Base-by-base conservation (phyloP, 2,329 filamentous ascomycete genomes). In the Penicillium expansum region DNA sequence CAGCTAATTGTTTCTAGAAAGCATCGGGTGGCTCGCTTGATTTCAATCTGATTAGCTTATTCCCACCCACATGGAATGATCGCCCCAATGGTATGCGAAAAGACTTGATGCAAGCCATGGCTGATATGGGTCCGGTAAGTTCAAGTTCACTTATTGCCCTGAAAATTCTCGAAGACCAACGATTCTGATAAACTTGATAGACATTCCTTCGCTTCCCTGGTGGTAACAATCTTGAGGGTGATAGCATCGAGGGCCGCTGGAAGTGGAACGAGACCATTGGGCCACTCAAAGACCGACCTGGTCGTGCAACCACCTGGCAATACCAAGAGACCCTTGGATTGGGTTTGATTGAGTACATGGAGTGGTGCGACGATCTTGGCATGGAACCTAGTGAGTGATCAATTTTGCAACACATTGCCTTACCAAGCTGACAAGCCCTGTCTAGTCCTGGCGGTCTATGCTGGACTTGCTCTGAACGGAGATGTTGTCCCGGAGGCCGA, bases 251-350 rank as follows among this genome's bases (percentile, higher is more conserved):
- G 18, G 65, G 66, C 24, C 67, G 72, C 10, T 80, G 77, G 79
- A 78, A 79, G 56, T 83, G 81, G 81, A 81, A 81, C 55, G 75
- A 82, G 55, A 80, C 79, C 0, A 74, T 80, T 49, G 80, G 80
- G 1, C 77, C 79, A 0, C 68, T 82, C 18, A 77, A 73, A 38
- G 71, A 80, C 56, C 76, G 80, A 9, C 76, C 77, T 14, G 79
- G 80, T 5, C 63, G 63, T 22, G 61, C 64, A 10, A 68, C 66
- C 10, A 74, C 77, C 16, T 80, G 78, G 78, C 62, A 67, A 22
- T 80, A 80, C 58, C 70, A 75, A 48, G 76, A 79, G 42, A 79
- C 76, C 5, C 62, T 77, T 55, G 77, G 77, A 30, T 64, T 79
- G 14, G 78, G 78, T 8, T 65, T 80, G n/a, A 67, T 79, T 50